Evolutionary conservation across 2,329 filamentous ascomycete species (phyloP).

Genomic region (Sclerotinia minor): DNA sequence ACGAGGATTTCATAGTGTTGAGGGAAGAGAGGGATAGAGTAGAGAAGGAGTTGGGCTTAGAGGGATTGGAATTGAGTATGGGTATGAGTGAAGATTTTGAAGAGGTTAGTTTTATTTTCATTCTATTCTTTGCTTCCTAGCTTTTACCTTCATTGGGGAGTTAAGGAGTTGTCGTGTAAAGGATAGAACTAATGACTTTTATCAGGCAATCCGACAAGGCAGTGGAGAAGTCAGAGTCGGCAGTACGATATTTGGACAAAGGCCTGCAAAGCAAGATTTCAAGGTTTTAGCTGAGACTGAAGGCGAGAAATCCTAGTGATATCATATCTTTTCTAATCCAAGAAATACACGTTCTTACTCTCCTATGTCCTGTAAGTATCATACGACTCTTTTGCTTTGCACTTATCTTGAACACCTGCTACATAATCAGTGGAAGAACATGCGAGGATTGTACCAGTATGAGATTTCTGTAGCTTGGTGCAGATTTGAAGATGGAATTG

Average conservation of each 20-base stretch:
- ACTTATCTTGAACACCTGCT: neutral
- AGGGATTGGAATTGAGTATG: conserved; percentile 31
- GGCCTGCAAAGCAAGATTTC: conserved; percentile 52
- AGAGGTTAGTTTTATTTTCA: conserved; percentile 27
- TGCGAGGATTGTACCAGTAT: neutral
- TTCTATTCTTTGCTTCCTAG: too few species aligned
- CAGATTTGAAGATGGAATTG: neutral
- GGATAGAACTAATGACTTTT: conserved; percentile 60
- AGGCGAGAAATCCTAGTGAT: conserved; percentile 26
- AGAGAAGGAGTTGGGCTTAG: conserved; percentile 57
- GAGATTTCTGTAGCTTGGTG: neutral
- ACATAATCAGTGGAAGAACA: neutral
- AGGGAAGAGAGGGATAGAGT: conserved; percentile 70
- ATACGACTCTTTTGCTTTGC: neutral
- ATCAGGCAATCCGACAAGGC: conserved; percentile 74
- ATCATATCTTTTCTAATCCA: neutral
- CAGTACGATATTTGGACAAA: conserved; percentile 87
- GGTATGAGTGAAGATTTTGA: conserved; percentile 51
- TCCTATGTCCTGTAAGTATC: neutral
- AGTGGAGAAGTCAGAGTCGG: conserved; percentile 90
- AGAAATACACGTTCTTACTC: neutral
- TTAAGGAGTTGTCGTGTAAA: conserved; percentile 42
- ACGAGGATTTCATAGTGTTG: conserved; percentile 81
- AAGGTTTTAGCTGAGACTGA: conserved; percentile 30
- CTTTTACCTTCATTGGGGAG: neutral